phyloP scores from a whole-genome alignment of 371 early-diverging fungal genomes.

The Mortierella sp. region DNA sequence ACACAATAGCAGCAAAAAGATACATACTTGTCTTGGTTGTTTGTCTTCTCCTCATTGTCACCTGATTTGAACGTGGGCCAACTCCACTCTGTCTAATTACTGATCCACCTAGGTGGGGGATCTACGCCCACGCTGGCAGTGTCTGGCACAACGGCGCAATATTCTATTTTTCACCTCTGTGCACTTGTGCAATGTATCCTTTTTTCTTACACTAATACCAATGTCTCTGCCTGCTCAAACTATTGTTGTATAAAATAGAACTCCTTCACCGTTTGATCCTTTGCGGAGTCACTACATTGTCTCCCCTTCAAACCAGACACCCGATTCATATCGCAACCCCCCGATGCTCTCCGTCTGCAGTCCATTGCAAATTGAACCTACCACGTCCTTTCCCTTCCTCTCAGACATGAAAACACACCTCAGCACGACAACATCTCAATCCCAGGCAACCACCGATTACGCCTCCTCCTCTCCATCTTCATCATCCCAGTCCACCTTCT shows the following conservation, averaged over 20 bases:
- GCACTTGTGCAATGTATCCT: background rate
- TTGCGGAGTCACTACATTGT: background rate
- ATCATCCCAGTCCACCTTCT: slow-evolving; percentile 1
- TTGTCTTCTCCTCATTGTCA: background rate
- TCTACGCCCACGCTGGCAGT: background rate
- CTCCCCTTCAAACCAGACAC: background rate
- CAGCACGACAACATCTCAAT: slow-evolving; percentile 1
- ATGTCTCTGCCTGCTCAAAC: background rate
- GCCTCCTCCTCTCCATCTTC: background rate
- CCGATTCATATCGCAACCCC: background rate
- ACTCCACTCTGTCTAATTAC: background rate
- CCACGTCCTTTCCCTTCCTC: slow-evolving; percentile 32
- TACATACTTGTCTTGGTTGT: slow-evolving; percentile 7
- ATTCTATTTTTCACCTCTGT: slow-evolving; percentile 4
- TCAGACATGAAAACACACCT: slow-evolving; percentile 27
- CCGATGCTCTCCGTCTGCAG: slow-evolving; percentile 43
- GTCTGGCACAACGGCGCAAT: slow-evolving; percentile 5
- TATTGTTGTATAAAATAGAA: background rate
- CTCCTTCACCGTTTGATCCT: background rate
- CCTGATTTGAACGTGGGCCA: background rate
- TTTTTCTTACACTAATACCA: background rate
- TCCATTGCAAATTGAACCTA: slow-evolving; percentile 28
- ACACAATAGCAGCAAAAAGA: background rate
- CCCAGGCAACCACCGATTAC: background rate
- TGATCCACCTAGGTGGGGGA: background rate